phyloP scores from a whole-genome alignment of 805 yeast species.

The Saturnispora silvae region DNA sequence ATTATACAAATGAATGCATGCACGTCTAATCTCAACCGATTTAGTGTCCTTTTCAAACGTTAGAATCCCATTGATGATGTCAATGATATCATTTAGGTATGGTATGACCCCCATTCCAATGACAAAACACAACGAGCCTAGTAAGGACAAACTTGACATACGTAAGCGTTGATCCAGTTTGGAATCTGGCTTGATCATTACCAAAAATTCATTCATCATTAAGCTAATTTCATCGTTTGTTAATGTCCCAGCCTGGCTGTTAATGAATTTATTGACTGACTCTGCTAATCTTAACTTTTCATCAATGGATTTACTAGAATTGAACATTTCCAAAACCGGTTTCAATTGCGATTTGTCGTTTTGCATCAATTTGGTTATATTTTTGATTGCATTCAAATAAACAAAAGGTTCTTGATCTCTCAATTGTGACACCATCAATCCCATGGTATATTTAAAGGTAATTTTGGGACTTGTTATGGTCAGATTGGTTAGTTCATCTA shows the following conservation, averaged over 20 bases:
- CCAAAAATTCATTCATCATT: conserved; percentile 28
- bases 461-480: conserved; percentile 22
- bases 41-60: conserved; percentile 35
- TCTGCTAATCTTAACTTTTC: conserved; percentile 77
- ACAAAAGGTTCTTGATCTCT: conserved; percentile 79
- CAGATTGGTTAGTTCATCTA: conserved; percentile 50
- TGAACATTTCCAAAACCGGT: conserved; percentile 11
- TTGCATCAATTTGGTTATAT: conserved; percentile 52
- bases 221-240: conserved; percentile 29
- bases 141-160: conserved; percentile 77
- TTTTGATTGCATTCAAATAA: conserved; percentile 75
- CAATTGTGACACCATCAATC: conserved; percentile 53
- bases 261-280: conserved; percentile 53
- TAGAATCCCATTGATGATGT: conserved; percentile 68
- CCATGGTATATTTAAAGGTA: conserved; percentile 38
- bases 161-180: conserved; percentile 49
- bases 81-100: conserved; percentile 48
- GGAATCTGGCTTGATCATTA: neutral
- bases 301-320: conserved; percentile 32
- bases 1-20: conserved; percentile 60
- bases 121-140: conserved; percentile 57
- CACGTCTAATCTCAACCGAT: conserved; percentile 43
- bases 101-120: conserved; percentile 35
- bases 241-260: conserved; percentile 36
- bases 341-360: conserved; percentile 20